Conservation (phyloP, 2,329 filamentous ascomycete genomes). For the Aspergillus fumigatus region DNA sequence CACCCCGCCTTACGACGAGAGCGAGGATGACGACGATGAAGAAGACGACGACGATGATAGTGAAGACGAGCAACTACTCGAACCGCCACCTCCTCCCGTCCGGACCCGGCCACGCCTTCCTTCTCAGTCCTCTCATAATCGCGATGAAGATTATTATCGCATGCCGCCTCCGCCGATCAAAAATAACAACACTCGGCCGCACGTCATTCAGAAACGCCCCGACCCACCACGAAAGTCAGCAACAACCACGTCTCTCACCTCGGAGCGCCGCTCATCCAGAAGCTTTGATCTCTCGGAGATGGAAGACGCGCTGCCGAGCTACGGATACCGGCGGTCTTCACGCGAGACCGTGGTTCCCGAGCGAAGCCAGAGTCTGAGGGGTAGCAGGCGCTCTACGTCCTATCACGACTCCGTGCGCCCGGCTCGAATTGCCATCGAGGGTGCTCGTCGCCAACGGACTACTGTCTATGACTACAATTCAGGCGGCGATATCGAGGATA, state of each 20-base stretch:
- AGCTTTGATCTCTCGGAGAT: slow-evolving; percentile 34
- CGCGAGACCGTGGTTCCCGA: slow-evolving; percentile 30
- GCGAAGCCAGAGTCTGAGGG: slow-evolving; percentile 30
- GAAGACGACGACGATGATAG: slow-evolving; percentile 24
- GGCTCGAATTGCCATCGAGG: slow-evolving; percentile 32
- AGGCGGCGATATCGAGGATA: slow-evolving; percentile 31
- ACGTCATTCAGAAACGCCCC: slow-evolving; percentile 35
- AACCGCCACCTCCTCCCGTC: slow-evolving; percentile 23
- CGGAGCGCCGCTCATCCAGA: slow-evolving; percentile 27
- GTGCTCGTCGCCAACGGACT: slow-evolving; percentile 30
- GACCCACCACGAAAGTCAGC: slow-evolving; percentile 29
- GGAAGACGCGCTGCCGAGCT: slow-evolving; percentile 28
- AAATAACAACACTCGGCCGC: slow-evolving; percentile 20
- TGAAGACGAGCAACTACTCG: slow-evolving; percentile 18
- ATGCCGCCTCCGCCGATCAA: slow-evolving; percentile 40
- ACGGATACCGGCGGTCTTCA: slow-evolving; percentile 26
- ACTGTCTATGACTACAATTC: slow-evolving; percentile 29
- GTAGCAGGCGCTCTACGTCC: slow-evolving; percentile 22
- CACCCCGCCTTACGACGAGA: slow-evolving; percentile 19
- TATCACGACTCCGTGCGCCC: slow-evolving; percentile 31
- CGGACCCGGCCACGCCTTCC: slow-evolving; percentile 27
- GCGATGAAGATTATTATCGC: slow-evolving; percentile 39
- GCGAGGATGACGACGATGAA: slow-evolving; percentile 25
- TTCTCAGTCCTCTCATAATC: slow-evolving; percentile 24
- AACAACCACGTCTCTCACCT: slow-evolving; percentile 25